Evolutionary conservation across 192 early-diverging fungal genomes (phyloP), one percentile per base, ranked within the genome.

Genomic region (Backusella morwellensis): DNA sequence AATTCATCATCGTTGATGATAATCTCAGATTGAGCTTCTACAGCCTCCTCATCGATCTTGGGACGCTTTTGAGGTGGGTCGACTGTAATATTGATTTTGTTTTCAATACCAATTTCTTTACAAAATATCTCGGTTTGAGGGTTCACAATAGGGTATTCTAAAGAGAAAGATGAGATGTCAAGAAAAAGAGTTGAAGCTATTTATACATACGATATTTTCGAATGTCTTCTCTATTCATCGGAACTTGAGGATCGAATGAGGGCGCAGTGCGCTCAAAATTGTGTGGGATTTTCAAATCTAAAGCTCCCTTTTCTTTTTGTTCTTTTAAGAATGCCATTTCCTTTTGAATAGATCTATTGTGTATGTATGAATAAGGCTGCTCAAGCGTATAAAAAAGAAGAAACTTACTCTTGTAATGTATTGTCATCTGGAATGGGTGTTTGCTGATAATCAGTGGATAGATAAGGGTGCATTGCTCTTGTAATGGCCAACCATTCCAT

Each of bases 121-220:
- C 94, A 96, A 66, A 98, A 92, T 11, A 78, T 85, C 4, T 83
- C 87, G 7, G 95, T 98, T 81, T 99, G 97, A 3, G 95, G 95
- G 80, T 97, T 99, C 6, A 88, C 77, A 38, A 92, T 91, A 12
- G 87, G 83, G 35, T 66, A 23, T 14, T 67, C 86, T 91, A 75
- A 23, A 26, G 44, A 68, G 38, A 4, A 11, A 72, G 2, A 36
- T 66, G 21, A 15, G 23, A 56, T 35, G n/a, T 26, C 23, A 34
- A 70, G 71, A 17, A 68, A 3, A 50, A 6, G 26, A 44, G 36
- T 66, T 69, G 56, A 40, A 75, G 34, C 6, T 56, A 26, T 56
- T 4, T 56, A 63, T 26, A 40, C 52, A 82, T 80, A 81, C 84
- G 52, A 50, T 68, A 83, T 76, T 66, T 77, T 35, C 23, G 82